Evolutionary conservation across 306 rosid species (phyloP), one percentile per base, ranked within the genome.

Genomic region (Trifolium repens): DNA sequence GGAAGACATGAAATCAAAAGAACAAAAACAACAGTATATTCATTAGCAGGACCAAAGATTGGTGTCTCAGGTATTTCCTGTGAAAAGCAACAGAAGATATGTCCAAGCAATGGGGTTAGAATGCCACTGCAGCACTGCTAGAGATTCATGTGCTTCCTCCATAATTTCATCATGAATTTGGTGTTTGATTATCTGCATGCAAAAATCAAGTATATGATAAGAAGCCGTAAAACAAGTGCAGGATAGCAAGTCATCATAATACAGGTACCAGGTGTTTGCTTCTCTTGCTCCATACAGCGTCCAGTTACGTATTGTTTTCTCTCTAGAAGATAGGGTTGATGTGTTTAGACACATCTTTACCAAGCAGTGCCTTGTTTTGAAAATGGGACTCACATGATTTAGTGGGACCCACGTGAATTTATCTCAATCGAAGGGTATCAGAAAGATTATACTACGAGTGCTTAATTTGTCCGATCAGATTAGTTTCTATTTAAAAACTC

Each of bases 121-220:
- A 68, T 50, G 71, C 82, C 83, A 74, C 58, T 32, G 30, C 57
- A 64, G 46, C 82, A 69, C 32, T 69, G 65, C 60, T 62, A 19
- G 37, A 43, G 64, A 54, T 55, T 58, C 16, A 10, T 67, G 71
- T 24, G 22, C 37, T 60, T 74, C 71, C 55, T 13, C 37, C 47
- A 7, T 37, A 49, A 63, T 50, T 69, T 47, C 81, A 72, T 87
- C 83, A 80, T 5, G 76, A 72, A 54, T 73, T 73, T 3, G 85
- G 65, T 24, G 85, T 17, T 73, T 83, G 84, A 82, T 72, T 85
- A 77, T 89, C 96, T 89, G 88, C 57, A 39, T 12, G 50, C 67
- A 68, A 57, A 78, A 24, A 40, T 9, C 30, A 72, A 61, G 7
- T 34, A 59, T 15, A 73, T 16, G 9, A 57, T 74, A 34, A 64